A percentile compares a stretch with the other conserved stretches of the same genome.
These are phyloP conservation scores for Chaetoscypha palmicola DNA, from an alignment of 2,329 filamentous ascomycete genomes.

Conservation along the genomic window DNA sequence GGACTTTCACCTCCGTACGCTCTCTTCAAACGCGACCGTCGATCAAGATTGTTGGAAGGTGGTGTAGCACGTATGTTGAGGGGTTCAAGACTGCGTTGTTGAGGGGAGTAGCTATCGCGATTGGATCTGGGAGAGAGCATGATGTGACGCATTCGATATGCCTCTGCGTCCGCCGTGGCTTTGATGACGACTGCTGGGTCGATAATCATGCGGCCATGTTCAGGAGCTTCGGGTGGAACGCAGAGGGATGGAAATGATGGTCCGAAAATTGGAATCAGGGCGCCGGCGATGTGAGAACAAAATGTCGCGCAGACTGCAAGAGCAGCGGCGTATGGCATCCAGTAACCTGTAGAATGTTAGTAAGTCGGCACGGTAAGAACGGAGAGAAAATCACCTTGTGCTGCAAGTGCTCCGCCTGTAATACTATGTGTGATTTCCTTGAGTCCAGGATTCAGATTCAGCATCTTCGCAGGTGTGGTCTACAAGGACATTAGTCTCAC, in stretches of 20 bases:
- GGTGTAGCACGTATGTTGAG: slow-evolving; percentile 15
- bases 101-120: slow-evolving; percentile 27
- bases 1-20: slow-evolving; percentile 33
- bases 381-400: slow-evolving; percentile 58
- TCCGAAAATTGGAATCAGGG: slow-evolving; percentile 86
- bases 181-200: slow-evolving; percentile 45
- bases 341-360: slow-evolving; percentile 63
- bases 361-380: slow-evolving; percentile 10
- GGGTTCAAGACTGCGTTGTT: slow-evolving; percentile 21
- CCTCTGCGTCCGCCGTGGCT: slow-evolving; percentile 44
- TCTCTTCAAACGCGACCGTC: slow-evolving; percentile 30
- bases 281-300: slow-evolving; percentile 75
- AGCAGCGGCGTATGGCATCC: slow-evolving; percentile 88
- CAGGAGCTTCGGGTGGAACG: slow-evolving; percentile 52
- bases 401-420: slow-evolving; percentile 82
- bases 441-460: slow-evolving; percentile 70
- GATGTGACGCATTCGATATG: slow-evolving; percentile 32
- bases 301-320: slow-evolving; percentile 84
- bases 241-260: slow-evolving; percentile 70
- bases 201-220: slow-evolving; percentile 62
- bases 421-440: slow-evolving; percentile 90
- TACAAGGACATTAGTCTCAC: slow-evolving; percentile 35
- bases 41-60: slow-evolving; percentile 16
- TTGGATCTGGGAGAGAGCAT: slow-evolving; percentile 16
- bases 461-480: slow-evolving; percentile 83